These are phyloP conservation scores for Candida methanosorbosa DNA, from an alignment of 805 yeast species.

Conservation along the genomic window DNA sequence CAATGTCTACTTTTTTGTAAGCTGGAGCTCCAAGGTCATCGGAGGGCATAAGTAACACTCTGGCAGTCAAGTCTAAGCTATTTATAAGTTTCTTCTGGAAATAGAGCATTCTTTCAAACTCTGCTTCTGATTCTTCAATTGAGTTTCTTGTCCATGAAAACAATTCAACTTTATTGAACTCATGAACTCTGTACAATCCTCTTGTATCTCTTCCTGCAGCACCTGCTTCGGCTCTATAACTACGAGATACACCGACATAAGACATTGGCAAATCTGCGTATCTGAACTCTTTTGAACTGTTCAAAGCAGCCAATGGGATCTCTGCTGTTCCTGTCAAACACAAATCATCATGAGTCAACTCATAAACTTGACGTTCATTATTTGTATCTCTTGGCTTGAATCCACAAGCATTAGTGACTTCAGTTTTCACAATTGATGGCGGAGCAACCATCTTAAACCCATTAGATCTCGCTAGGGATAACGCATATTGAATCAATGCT, in stretches of 20 bases:
- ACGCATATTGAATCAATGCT: constrained; percentile 76
- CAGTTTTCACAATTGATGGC: constrained; percentile 77
- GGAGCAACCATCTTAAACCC: constrained; percentile 74
- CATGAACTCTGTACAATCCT: constrained; percentile 92
- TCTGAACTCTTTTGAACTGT: constrained; percentile 29
- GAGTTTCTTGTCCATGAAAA: constrained; percentile 58
- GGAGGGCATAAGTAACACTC: constrained; percentile 81
- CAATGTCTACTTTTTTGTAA: constrained; percentile 82
- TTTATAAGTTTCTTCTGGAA: constrained; percentile 59
- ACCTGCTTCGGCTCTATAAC: constrained; percentile 95
- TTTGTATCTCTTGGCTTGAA: constrained; percentile 88
- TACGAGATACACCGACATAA: constrained; percentile 73
- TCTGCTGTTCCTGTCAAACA: constrained; percentile 94
- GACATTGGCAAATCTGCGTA: constrained; percentile 39
- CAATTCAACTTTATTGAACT: constrained; percentile 89
- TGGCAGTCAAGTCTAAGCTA: constrained; percentile 69
- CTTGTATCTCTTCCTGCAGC: constrained; percentile 89
- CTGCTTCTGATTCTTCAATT: constrained; percentile 27
- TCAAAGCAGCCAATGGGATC: constrained; percentile 81
- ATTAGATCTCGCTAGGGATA: constrained; percentile 50
- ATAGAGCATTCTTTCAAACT: constrained; percentile 50
- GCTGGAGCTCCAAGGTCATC: constrained; percentile 94
- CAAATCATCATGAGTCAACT: constrained; percentile 35
- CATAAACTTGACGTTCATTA: constrained; percentile 79
- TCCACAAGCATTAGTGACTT: constrained; percentile 82